Base-by-base conservation (phyloP, 331 rosid genomes). In the Spiraea crenata region DNA sequence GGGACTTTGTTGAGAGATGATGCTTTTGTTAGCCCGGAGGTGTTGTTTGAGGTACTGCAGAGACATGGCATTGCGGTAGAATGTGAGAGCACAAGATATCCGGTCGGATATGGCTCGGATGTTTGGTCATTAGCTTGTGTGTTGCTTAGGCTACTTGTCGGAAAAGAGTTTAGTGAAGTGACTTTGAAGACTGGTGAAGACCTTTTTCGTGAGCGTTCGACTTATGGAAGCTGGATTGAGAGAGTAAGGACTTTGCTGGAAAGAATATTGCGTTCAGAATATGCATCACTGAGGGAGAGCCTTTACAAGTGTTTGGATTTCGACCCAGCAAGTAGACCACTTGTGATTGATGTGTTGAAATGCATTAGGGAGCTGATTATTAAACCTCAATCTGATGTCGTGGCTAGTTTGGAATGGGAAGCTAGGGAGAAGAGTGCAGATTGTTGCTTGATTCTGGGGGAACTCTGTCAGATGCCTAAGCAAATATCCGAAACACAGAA, bases 81-180 rank as follows among this genome's bases (percentile, higher is more conserved):
- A 74, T 61, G 75, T 80, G 87, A 58, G 68, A 52, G 65, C 20
- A 47, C 79, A 2, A 70, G 77, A 49, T 62, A 78, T 82, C 72
- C 77, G 5, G 56, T 82, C 17, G 88, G 88, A 57, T 72, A 38
- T 80, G 71, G 88, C 73, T 82, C 95, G 3, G 97, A 93, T 82
- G 83, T 85, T 52, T 93, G 96, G 96, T 84, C 95, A 57, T 74
- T 87, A 75, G 95, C 83, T 71, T 84, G 88, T 77, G 81, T 87
- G 31, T 70, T 93, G 74, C 60, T 89, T 57, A 72, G 67, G 71
- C 79, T 89, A 75, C 81, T 93, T 20, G 51, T 85, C 69, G 91
- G 99, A 56, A 58, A 84, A 63, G 79, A 38, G 9, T 76, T 88
- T 76, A 76, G 80, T 25, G 77, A 13, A 51, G 69, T 62, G 78